Evolutionary conservation across 1,139 yeast genomes (phyloP).

Genomic region (Candida neerlandica): DNA sequence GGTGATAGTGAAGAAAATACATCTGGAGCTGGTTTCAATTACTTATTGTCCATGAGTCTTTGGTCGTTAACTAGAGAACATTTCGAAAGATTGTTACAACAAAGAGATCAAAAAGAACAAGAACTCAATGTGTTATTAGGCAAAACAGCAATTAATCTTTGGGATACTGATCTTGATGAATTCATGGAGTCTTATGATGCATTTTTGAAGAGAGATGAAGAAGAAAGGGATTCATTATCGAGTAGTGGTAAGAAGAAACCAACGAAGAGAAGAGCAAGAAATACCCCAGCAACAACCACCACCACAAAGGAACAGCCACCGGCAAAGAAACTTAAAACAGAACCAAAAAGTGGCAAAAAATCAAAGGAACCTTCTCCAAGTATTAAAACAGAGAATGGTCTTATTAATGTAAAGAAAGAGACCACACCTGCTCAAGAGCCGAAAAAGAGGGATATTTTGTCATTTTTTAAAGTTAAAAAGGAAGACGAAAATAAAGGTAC

Average conservation of each 20-base stretch:
- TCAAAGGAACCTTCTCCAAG: conserved; percentile 10
- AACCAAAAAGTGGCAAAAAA: not conserved
- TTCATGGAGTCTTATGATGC: conserved; percentile 68
- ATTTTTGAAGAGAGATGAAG: conserved; percentile 47
- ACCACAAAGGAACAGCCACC: conserved; percentile 15
- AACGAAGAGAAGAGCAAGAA: conserved; percentile 25
- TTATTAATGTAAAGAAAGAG: conserved; percentile 12
- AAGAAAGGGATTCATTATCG: conserved; percentile 33
- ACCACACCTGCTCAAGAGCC: conserved; percentile 14
- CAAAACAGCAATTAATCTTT: conserved; percentile 81
- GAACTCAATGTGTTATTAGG: conserved; percentile 70
- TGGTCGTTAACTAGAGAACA: conserved; percentile 93
- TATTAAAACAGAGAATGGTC: conserved; percentile 4
- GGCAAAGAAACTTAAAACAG: conserved; percentile 18
- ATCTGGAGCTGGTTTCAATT: conserved; percentile 55
- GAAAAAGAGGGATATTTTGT: conserved; percentile 14
- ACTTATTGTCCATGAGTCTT: conserved; percentile 82
- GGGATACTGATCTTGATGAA: conserved; percentile 80
- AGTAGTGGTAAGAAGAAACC: conserved; percentile 31
- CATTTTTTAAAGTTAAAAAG: conserved; percentile 14
- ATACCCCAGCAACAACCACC: conserved; percentile 9
- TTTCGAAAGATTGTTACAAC: conserved; percentile 75
- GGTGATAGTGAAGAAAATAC: conserved; percentile 42
- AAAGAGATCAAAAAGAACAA: conserved; percentile 69
- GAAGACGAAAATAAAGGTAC: conserved; percentile 4